These are phyloP conservation scores for Ustilago esculenta DNA, from an alignment of 1,284 basidiomycete genomes.

Conservation along the genomic window DNA sequence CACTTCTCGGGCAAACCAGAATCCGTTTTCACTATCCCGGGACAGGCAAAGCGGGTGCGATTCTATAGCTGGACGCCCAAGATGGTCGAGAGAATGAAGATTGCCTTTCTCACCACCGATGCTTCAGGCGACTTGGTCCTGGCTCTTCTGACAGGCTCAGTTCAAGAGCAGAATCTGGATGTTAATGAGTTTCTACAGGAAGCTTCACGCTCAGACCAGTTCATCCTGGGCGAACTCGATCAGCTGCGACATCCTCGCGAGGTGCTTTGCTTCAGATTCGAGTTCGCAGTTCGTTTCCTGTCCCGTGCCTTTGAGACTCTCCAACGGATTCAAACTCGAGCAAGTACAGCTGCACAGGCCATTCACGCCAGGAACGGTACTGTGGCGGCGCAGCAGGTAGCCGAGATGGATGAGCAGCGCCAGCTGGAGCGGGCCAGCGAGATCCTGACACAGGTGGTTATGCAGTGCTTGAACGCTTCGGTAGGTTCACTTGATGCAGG, in stretches of 20 bases:
- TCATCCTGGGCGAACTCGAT: conserved; percentile 22
- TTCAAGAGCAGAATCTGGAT: background rate
- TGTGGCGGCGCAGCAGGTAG: conserved; percentile 18
- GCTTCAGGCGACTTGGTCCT: conserved; percentile 10
- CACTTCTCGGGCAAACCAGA: conserved; percentile 52
- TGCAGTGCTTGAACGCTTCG: conserved; percentile 41
- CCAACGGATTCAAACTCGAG: conserved; percentile 29
- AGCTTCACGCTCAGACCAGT: conserved; percentile 30
- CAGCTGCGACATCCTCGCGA: conserved; percentile 19
- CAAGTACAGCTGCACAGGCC: conserved; percentile 30
- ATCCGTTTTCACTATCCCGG: conserved; percentile 42
- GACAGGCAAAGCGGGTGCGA: conserved; percentile 19
- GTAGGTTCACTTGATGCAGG: conserved; percentile 22
- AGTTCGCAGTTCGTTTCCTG: conserved; percentile 35
- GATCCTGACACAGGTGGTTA: conserved; percentile 41
- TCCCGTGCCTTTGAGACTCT: conserved; percentile 29
- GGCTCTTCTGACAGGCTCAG: conserved; percentile 13
- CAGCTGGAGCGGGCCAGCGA: conserved; percentile 31
- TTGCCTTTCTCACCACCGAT: conserved; percentile 26
- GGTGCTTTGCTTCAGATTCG: conserved; percentile 35
- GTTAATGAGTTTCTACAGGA: conserved; percentile 16
- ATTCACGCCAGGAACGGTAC: conserved; percentile 19
- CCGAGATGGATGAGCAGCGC: conserved; percentile 41
- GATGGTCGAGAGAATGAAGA: conserved; percentile 33
- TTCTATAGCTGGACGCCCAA: conserved; percentile 41